These are phyloP conservation scores for Fusarium bactridioides DNA, from an alignment of 2,329 filamentous ascomycete species.

Conservation along the genomic window DNA sequence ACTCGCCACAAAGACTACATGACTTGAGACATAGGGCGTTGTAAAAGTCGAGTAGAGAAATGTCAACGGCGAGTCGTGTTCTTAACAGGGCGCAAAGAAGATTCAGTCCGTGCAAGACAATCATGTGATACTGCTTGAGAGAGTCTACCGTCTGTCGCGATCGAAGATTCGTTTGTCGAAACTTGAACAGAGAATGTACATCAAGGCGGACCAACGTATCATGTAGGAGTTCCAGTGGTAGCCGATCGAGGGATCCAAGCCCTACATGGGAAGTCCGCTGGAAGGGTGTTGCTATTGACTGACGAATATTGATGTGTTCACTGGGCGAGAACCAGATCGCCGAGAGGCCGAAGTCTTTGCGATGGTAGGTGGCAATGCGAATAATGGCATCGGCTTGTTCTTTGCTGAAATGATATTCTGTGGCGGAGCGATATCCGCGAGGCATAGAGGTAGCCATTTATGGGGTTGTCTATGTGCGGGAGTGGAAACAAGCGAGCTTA, in stretches of 20 bases:
- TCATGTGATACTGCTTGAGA: constrained; percentile 41
- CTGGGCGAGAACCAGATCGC: not conserved
- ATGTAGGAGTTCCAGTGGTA: constrained; percentile 2
- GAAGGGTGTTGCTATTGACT: not conserved
- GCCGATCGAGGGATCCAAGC: not conserved
- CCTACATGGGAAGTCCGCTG: not conserved
- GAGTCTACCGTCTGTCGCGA: constrained; percentile 40
- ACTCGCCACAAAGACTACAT: constrained; percentile 41
- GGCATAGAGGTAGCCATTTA: not conserved
- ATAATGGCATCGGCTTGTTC: not conserved
- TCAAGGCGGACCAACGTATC: constrained; percentile 42
- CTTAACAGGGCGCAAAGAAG: constrained; percentile 45
- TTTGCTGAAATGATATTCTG: not conserved
- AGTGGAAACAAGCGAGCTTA: fast-evolving
- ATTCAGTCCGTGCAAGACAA: constrained; percentile 41
- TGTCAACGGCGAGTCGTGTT: constrained; percentile 37
- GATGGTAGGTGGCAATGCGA: not conserved
- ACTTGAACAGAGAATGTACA: constrained; percentile 43
- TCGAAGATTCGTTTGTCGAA: constrained; percentile 43
- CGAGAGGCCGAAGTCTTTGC: not conserved
- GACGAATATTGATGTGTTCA: not conserved
- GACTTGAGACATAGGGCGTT: constrained; percentile 40
- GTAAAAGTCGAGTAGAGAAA: constrained; percentile 42
- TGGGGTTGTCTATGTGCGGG: too few species aligned
- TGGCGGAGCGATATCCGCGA: not conserved